Evolutionary conservation across 169 alveolate genomes (phyloP), one percentile per base, ranked within the genome.

Genomic region (Blepharisma undulans): DNA sequence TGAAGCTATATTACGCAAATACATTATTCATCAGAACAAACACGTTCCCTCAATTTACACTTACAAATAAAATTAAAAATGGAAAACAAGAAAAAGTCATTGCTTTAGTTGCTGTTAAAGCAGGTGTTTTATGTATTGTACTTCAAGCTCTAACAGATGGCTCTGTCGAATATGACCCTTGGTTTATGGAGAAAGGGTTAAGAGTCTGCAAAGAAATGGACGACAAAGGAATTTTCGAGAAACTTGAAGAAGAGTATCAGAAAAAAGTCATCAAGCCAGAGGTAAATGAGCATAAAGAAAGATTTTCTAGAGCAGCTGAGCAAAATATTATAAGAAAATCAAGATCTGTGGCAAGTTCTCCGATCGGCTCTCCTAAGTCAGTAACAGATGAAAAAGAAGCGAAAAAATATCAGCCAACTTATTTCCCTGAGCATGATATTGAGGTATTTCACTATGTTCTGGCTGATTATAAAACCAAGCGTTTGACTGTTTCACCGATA

Each of bases 131-230:
- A 82, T 72, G 77, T 4, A 59, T 82, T 21, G 34, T 48, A 21
- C 33, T 82, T 82, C 25, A 32, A 21, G 76, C 89, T 82, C 36
- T 82, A 19, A 82, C 33, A 21, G 89, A 82, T 22, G 77, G 89
- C 30, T 19, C 25, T 1, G 48, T 32, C 1, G 89, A 82, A 16
- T 82, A 82, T 8, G 89, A 82, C 32, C 74, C 74, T 10, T 82
- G 89, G 89, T 36, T 82, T 7, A n/a, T 59, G 10, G 89, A 32
- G 1, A 82, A 60, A 59, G 89, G 72, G 18, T 25, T 32, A 22
- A 60, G 74, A 27, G 29, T 82, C 6, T 30, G 27, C 18, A 82
- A 30, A 19, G 89, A 82, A 34, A 1, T 82, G 30, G 48, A 82
- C 10, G 89, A 82, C 8, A 82, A 27, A 21, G 48, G 60, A 30